These are phyloP conservation scores for Fusarium dlaminii DNA, from an alignment of 2,329 filamentous ascomycete species.

Conservation along the genomic window DNA sequence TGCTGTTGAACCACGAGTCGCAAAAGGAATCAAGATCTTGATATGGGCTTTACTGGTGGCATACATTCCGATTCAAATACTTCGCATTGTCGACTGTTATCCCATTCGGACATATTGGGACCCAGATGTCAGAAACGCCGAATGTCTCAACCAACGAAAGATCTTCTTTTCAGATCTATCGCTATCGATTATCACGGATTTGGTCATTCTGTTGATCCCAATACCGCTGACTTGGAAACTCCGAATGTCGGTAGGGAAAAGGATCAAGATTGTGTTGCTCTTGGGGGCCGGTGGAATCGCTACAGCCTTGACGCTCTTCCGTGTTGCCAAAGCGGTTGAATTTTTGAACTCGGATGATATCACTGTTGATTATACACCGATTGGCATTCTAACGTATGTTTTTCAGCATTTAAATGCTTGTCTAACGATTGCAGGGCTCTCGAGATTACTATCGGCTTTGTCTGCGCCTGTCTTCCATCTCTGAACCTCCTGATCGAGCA, in stretches of 20 bases:
- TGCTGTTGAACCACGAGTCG: slow-evolving; percentile 22
- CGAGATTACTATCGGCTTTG: slow-evolving; percentile 35
- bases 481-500: slow-evolving; percentile 31
- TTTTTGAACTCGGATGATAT: slow-evolving; percentile 35
- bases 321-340: slow-evolving; percentile 2
- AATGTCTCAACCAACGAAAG: slow-evolving; percentile 50
- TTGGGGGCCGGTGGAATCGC: slow-evolving; percentile 35
- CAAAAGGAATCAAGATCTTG: slow-evolving; percentile 28
- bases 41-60: slow-evolving; percentile 26
- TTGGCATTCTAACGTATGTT: slow-evolving; percentile 32
- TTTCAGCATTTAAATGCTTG: accelerated
- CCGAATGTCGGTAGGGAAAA: slow-evolving; percentile 24
- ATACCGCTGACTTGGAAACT: slow-evolving; percentile 33
- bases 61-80: slow-evolving; percentile 38
- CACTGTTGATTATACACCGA: slow-evolving; percentile 28
- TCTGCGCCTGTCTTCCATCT: slow-evolving; percentile 36
- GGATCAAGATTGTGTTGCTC: slow-evolving; percentile 34
- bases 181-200: slow-evolving; percentile 28
- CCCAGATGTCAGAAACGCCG: slow-evolving; percentile 30
- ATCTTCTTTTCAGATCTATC: slow-evolving; percentile 34
- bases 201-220: slow-evolving; percentile 29
- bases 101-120: slow-evolving; percentile 55
- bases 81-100: slow-evolving; percentile 54
- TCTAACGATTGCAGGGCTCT: slow-evolving; percentile 9
- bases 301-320: slow-evolving; percentile 29